Evolutionary conservation across 2,329 filamentous ascomycete genomes (phyloP), one percentile per base, ranked within the genome.

Genomic region (Xylariaceae sp.): DNA sequence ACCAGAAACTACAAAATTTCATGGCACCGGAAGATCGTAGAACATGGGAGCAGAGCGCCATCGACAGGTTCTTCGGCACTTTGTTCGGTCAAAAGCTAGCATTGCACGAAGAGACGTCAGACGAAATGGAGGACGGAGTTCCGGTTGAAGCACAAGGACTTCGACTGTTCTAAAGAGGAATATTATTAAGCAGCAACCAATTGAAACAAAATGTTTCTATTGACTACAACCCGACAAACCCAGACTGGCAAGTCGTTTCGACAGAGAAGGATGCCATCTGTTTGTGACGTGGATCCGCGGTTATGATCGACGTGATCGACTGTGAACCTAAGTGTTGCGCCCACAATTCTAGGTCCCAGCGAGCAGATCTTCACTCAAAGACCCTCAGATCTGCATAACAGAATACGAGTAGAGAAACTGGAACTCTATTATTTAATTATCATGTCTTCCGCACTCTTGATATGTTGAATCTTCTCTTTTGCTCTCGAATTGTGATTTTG

Each of bases 1-100:
- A 97, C 63, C 92, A 97, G 72, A 97, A 97, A 73, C 68, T 98
- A 61, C 88, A 95, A 70, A 96, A 96, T 66, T 97, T 97, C 63
- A 96, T 96, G 90, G 91, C 91, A 10, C 84, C 90, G 0, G 89
- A 96, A 64, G 87, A 95, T 63, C 75, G 88, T 42, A 77, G 85
- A 3, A 68, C 66, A 14, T 98, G 93, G 93, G 86, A 88, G 50
- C 82, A 85, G 55, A 77, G 80, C 48, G 89, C 91, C 44, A 81
- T 89, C 48, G 88, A 93, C 57, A 69, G 80, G 46, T 81, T 92
- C 65, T 91, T 91, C 62, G 82, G 82, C 12, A 85, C 84, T 21
- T 66, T 91, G 52, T 80, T 92, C 53, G 87, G 87, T 0, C 82
- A 85, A 59, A 83, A 81, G 64, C 75, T 85, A 62, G 71, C 76